phyloP scores from a whole-genome alignment of 2,329 filamentous ascomycete species.

The Xylariaceae sp. region DNA sequence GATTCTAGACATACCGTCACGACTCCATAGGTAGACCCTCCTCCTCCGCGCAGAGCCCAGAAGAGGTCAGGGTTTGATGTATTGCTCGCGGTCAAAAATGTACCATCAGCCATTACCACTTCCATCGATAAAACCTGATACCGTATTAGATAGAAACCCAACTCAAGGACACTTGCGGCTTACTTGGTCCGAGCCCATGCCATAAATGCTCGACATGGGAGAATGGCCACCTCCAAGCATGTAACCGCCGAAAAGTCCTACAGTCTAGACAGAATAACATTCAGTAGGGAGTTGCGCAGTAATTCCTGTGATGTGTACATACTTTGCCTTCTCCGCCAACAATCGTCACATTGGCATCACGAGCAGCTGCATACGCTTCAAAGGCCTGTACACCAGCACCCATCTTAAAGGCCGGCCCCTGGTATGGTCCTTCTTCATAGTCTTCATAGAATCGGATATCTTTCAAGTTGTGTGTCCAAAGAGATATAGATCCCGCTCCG shows the following conservation, averaged over 20 bases:
- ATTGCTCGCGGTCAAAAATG: slow-evolving; percentile 42
- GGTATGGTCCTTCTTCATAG: slow-evolving; percentile 27
- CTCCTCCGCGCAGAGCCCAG: slow-evolving; percentile 50
- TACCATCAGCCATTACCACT: slow-evolving; percentile 47
- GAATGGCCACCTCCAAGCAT: slow-evolving; percentile 53
- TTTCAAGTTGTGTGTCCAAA: slow-evolving; percentile 31
- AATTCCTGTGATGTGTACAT: not conserved
- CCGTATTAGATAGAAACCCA: slow-evolving; percentile 1
- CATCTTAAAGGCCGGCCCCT: slow-evolving; percentile 29
- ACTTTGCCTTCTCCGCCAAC: slow-evolving; percentile 27
- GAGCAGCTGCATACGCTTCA: slow-evolving; percentile 27
- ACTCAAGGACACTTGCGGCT: not conserved
- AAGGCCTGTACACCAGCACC: slow-evolving; percentile 28
- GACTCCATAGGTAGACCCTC: slow-evolving; percentile 44
- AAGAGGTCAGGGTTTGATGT: slow-evolving; percentile 47
- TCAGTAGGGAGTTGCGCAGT: not conserved
- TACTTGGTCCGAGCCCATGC: slow-evolving; percentile 49
- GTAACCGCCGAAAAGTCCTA: slow-evolving; percentile 51
- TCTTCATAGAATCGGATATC: slow-evolving; percentile 26
- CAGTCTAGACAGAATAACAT: slow-evolving; percentile 31
- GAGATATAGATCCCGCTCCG: slow-evolving; percentile 25
- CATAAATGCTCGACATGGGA: slow-evolving; percentile 47
- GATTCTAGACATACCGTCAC: slow-evolving; percentile 22
- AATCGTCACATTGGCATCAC: slow-evolving; percentile 23
- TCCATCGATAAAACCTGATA: slow-evolving; percentile 43